phyloP scores from a whole-genome alignment of 805 yeast genomes.

The Wickerhamiella allomyrinae region DNA sequence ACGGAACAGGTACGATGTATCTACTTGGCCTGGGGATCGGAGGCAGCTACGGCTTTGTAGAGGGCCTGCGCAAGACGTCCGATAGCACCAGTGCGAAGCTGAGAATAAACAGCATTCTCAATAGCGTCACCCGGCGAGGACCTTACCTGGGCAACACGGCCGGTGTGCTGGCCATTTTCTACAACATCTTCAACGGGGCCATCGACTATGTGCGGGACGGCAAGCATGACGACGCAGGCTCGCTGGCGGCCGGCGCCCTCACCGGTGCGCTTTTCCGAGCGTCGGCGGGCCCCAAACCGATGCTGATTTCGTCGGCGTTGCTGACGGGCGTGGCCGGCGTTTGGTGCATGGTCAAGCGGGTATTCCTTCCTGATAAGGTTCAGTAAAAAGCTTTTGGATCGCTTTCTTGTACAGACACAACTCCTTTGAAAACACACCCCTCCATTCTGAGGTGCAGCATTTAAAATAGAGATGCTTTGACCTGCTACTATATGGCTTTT shows the following conservation, averaged over 20 bases:
- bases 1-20: constrained; percentile 93
- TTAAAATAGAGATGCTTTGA: too few relatives aligned
- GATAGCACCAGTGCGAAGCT: constrained; percentile 63
- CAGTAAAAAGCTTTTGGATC: neutral
- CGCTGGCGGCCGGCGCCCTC: constrained; percentile 77
- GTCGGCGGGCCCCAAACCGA: constrained; percentile 71
- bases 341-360: constrained; percentile 72
- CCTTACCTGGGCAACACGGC: constrained; percentile 92
- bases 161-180: constrained; percentile 82
- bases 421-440: neutral
- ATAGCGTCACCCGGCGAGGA: constrained; percentile 88
- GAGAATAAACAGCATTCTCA: constrained; percentile 76
- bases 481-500: too few relatives aligned
- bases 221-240: constrained; percentile 72
- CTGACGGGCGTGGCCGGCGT: constrained; percentile 83
- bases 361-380: constrained; percentile 7
- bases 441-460: too few relatives aligned
- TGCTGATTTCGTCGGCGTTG: constrained; percentile 72
- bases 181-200: constrained; percentile 69
- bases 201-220: constrained; percentile 67
- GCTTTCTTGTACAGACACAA: neutral
- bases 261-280: constrained; percentile 87
- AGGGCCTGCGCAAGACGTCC: constrained; percentile 71
- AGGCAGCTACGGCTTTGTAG: constrained; percentile 76
- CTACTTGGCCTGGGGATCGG: constrained; percentile 71